Evolutionary conservation across 441 rosid species (phyloP).

Genomic region (Eruca vesicaria): DNA sequence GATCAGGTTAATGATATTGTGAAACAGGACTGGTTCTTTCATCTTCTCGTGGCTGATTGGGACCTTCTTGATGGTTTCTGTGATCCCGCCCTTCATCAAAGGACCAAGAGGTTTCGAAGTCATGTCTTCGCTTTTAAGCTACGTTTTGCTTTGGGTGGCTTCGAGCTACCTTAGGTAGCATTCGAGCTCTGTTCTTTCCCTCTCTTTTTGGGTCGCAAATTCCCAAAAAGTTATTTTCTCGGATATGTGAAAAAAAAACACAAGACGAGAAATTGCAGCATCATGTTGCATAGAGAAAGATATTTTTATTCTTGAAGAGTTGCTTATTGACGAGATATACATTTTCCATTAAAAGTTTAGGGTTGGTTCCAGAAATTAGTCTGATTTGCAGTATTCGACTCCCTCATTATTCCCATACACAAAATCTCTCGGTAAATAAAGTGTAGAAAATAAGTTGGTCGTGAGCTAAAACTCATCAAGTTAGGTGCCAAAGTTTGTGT

Average conservation of each 20-base stretch:
- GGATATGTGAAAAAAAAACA: not conserved
- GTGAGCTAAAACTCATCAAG: too few relatives aligned
- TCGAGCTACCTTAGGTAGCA: slow-evolving; percentile 74
- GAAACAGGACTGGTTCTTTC: slow-evolving; percentile 81
- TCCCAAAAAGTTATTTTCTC: not conserved
- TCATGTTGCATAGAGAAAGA: not conserved
- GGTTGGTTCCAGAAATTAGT: too few relatives aligned
- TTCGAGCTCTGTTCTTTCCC: not conserved
- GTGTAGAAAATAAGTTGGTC: too few relatives aligned
- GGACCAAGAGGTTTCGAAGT: slow-evolving; percentile 90
- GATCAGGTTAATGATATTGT: slow-evolving; percentile 14
- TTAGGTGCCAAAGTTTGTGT: too few relatives aligned
- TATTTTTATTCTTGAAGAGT: not conserved
- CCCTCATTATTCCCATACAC: too few relatives aligned
- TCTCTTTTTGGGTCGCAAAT: too few relatives aligned
- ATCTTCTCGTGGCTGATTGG: slow-evolving; percentile 85
- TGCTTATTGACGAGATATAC: not conserved
- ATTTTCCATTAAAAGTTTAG: not conserved
- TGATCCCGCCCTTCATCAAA: slow-evolving; percentile 77
- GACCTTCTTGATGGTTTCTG: slow-evolving; percentile 94
- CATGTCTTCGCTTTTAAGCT: slow-evolving; percentile 77
- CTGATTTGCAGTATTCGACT: too few relatives aligned
- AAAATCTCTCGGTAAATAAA: too few relatives aligned
- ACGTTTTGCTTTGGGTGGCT: slow-evolving; percentile 81
- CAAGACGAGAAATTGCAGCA: not conserved